Conservation (phyloP, 2,329 filamentous ascomycete genomes). For the Fusarium sp. region DNA sequence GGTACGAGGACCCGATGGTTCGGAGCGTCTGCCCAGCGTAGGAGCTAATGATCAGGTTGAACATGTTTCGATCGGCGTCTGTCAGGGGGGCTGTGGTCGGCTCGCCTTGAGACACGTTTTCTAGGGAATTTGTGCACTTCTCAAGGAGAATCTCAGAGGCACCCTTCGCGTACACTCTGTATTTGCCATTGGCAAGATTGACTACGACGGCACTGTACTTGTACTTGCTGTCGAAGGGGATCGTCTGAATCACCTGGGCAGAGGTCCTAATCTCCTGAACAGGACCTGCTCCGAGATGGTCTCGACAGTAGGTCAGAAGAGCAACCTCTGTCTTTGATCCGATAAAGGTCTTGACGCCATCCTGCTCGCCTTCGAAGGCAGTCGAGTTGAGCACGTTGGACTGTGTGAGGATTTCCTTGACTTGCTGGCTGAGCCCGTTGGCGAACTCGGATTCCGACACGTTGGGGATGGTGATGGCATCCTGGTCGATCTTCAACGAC, state of each 20-base stretch:
- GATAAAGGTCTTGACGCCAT: conserved; percentile 59
- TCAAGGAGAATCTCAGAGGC: conserved; percentile 67
- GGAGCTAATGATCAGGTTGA: conserved; percentile 66
- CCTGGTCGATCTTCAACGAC: conserved; percentile 34
- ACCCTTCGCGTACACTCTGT: conserved; percentile 66
- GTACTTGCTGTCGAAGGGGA: conserved; percentile 66
- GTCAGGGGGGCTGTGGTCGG: conserved; percentile 61
- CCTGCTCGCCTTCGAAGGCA: conserved; percentile 65
- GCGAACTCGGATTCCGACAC: conserved; percentile 47
- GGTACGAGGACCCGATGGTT: conserved; percentile 79
- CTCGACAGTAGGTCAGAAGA: conserved; percentile 62
- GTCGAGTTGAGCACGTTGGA: conserved; percentile 71
- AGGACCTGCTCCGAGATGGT: conserved; percentile 62
- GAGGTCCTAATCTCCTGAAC: conserved; percentile 60
- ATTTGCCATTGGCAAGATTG: conserved; percentile 57
- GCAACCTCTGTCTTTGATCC: conserved; percentile 70
- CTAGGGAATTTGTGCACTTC: conserved; percentile 60
- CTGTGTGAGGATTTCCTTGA: conserved; percentile 71
- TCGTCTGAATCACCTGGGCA: conserved; percentile 60
- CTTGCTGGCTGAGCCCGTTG: conserved; percentile 26
- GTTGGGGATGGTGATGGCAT: conserved; percentile 36
- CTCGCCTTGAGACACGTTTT: conserved; percentile 66
- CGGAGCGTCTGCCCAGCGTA: conserved; percentile 76
- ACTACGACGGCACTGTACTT: conserved; percentile 70
- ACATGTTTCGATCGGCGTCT: conserved; percentile 62